phyloP scores from a whole-genome alignment of 2,329 filamentous ascomycete species.

The Camptophora hylomeconis region DNA sequence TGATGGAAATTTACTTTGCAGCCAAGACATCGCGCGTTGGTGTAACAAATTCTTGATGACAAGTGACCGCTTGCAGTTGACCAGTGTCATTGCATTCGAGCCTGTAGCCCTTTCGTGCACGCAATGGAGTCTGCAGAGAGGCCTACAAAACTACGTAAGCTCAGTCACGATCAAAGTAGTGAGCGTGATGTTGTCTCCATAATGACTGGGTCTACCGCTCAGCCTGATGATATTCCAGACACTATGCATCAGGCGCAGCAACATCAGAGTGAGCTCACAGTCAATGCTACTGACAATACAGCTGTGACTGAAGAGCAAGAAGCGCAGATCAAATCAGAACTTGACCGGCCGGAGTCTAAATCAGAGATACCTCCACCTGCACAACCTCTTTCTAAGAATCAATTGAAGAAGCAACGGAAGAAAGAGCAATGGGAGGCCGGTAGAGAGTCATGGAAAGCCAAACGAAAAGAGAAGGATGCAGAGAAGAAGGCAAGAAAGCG shows the following conservation, averaged over 20 bases:
- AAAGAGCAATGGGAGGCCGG: slow-evolving; percentile 64
- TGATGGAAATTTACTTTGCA: no score
- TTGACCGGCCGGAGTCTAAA: neutral
- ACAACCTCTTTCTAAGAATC: slow-evolving; percentile 61
- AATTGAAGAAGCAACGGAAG: slow-evolving; percentile 64
- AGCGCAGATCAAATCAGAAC: slow-evolving; percentile 9
- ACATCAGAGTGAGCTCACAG: slow-evolving; percentile 8
- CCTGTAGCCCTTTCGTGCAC: no score
- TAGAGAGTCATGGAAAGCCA: slow-evolving; percentile 45
- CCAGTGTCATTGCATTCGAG: no score
- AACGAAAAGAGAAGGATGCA: slow-evolving; percentile 43
- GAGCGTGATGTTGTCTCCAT: slow-evolving; percentile 6
- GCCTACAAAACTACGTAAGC: slow-evolving; percentile 42
- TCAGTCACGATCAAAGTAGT: slow-evolving; percentile 24
- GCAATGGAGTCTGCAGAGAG: slow-evolving; percentile 46
- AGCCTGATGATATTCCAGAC: slow-evolving; percentile 1
- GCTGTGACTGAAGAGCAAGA: slow-evolving; percentile 17
- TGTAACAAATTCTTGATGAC: no score
- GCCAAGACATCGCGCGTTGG: no score
- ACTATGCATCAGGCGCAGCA: slow-evolving; percentile 10
- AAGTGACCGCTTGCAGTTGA: no score
- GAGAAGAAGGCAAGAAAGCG: slow-evolving; percentile 40
- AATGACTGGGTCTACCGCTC: slow-evolving; percentile 1
- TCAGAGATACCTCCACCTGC: neutral
- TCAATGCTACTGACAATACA: slow-evolving; percentile 11